Evolutionary conservation across 1,139 yeast species (phyloP).

Genomic region (Protomyces lactucae-debilis): DNA sequence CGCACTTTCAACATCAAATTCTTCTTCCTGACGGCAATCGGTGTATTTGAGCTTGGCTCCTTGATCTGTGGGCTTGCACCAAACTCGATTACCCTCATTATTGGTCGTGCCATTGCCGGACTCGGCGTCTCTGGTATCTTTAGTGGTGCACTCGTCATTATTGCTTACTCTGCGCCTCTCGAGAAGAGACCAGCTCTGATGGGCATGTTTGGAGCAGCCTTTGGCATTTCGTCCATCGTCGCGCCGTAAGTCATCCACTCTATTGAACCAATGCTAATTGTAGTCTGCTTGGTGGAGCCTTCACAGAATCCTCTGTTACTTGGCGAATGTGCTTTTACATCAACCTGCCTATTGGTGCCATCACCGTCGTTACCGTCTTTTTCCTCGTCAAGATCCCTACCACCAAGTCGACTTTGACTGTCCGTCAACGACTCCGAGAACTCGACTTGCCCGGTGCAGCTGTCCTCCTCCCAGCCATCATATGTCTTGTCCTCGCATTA

Average conservation of each 20-base stretch:
- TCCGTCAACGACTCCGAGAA: slow-evolving; percentile 40
- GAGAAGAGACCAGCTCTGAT: slow-evolving; percentile 53
- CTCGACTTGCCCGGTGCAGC: slow-evolving; percentile 51
- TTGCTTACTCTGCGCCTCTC: slow-evolving; percentile 58
- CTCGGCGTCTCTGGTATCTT: slow-evolving; percentile 69
- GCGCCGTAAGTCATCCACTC: slow-evolving; percentile 62
- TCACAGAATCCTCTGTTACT: slow-evolving; percentile 51
- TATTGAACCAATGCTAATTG: slow-evolving; percentile 54
- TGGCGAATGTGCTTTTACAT: slow-evolving; percentile 82
- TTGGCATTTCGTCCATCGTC: slow-evolving; percentile 46
- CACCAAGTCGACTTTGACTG: slow-evolving; percentile 41
- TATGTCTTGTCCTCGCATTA: slow-evolving; percentile 48
- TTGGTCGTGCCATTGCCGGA: slow-evolving; percentile 68
- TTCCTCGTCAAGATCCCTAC: slow-evolving; percentile 56
- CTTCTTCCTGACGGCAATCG: slow-evolving; percentile 48
- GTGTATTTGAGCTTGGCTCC: slow-evolving; percentile 48
- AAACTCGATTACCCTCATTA: slow-evolving; percentile 58
- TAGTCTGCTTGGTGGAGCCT: slow-evolving; percentile 57
- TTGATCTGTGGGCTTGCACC: slow-evolving; percentile 52
- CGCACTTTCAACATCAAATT: slow-evolving; percentile 58
- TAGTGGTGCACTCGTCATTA: slow-evolving; percentile 54
- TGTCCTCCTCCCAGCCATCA: slow-evolving; percentile 45
- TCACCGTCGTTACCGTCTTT: slow-evolving; percentile 47
- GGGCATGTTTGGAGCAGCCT: slow-evolving; percentile 41
- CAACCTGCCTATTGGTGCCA: slow-evolving; percentile 64